Base-by-base conservation (phyloP, 148 eudicot genomes). In the Nyssa sinensis region DNA sequence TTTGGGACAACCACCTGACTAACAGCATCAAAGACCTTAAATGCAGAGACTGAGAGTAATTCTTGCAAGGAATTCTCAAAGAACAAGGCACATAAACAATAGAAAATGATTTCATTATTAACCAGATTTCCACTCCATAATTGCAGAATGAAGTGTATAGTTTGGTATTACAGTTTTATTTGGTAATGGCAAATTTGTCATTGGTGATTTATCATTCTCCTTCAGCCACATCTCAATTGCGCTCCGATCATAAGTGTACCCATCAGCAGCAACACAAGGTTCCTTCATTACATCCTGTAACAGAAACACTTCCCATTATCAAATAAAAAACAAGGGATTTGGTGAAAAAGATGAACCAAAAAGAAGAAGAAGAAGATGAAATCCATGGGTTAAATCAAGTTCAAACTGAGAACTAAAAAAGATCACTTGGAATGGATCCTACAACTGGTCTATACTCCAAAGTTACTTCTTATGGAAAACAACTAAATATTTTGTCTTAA, bases 251-350 rank as follows among this genome's bases (percentile, higher is more conserved):
- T 94, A 94, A 0, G 98, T 88, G 81, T 89, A 91, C 31, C 98
- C 98, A 69, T 94, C 97, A 34, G 94, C 83, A 69, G 98, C 97
- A 72, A 94, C 97, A 69, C 88, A 87, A 37, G 98, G 98, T 63
- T 94, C 97, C 28, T 76, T 80, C 98, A 94, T 94, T 72, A 94
- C 85, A 41, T 81, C 88, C 96, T 93, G 87, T 33, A 75, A 70
- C 23, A 76, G 64, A 69, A 7, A 53, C 64, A 14, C 57, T 69
- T 17, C 28, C 27, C 39, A 66, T 53, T n/a, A 64, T 6, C 55
- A 68, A 39, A 41, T 11, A 37, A 27, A n/a, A 41, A 24, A 28
- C 25, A 39, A 34, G 0, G 19, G n/a, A 31, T 31, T 63, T 25
- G 62, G 62, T n/a, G 14, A 23, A n/a, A n/a, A n/a, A n/a, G n/a